phyloP scores from a whole-genome alignment of 1,284 basidiomycete species.

The Leccinum subrobustum region DNA sequence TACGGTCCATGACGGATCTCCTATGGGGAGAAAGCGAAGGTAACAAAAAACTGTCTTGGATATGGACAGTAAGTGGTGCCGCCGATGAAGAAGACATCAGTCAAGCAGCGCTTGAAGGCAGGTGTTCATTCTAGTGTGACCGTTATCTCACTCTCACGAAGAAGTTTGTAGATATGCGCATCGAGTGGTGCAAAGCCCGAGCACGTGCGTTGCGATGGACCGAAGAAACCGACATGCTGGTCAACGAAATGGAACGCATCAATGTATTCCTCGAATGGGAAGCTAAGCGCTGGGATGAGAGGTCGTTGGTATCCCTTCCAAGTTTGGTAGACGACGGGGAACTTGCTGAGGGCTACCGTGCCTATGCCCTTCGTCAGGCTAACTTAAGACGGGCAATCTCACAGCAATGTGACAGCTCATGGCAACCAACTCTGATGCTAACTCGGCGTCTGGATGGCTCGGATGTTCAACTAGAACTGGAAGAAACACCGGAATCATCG shows the following conservation, averaged over 20 bases:
- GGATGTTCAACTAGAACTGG: not conserved
- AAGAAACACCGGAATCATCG: not conserved
- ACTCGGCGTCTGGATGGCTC: not conserved
- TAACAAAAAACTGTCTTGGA: not conserved
- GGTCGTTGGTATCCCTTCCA: not conserved
- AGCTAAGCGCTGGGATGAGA: not conserved
- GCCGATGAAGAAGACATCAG: not conserved
- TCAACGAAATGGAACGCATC: not conserved
- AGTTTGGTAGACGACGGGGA: not conserved
- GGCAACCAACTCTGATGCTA: not conserved
- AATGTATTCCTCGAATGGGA: not conserved
- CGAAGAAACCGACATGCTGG: not conserved
- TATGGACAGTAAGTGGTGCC: not conserved
- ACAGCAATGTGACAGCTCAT: not conserved
- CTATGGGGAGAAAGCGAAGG: conserved; percentile 1
- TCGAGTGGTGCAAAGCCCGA: not conserved
- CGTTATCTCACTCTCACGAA: not conserved
- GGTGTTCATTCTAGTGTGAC: not conserved
- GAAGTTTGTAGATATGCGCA: not conserved
- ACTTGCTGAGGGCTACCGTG: not conserved
- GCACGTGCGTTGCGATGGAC: not conserved
- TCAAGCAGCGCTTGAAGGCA: not conserved
- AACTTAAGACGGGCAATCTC: not conserved
- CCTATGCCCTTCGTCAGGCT: not conserved
- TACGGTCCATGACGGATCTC: not conserved